Percentiles rank a stretch among this genome's conserved stretches.
Conservation (phyloP, 306 rosid genomes). For the Spatholobus suberectus region DNA sequence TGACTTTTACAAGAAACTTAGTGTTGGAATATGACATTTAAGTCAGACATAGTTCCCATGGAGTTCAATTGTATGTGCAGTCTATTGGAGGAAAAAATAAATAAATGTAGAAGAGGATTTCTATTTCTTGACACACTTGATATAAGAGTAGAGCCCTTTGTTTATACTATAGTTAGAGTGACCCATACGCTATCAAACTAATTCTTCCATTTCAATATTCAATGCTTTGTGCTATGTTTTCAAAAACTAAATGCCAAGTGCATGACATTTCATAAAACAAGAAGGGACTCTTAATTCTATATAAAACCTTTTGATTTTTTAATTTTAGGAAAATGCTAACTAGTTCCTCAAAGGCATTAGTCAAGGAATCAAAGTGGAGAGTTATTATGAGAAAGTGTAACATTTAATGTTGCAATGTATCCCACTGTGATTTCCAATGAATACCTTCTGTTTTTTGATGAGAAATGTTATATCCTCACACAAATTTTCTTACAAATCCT, state of each 20-base stretch:
- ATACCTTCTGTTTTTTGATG: not conserved
- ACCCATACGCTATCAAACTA: not conserved
- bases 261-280: not conserved
- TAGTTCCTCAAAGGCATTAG: not conserved
- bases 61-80: not conserved
- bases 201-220: not conserved
- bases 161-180: not conserved
- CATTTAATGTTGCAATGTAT: not conserved
- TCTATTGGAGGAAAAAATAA: not conserved
- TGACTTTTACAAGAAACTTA: conserved; percentile 13
- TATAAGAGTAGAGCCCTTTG: not conserved
- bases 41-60: conserved; percentile 21
- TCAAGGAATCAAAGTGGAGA: not conserved
- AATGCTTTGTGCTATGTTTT: not conserved
- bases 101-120: not conserved
- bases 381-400: not conserved
- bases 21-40: conserved; percentile 25
- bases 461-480: not conserved
- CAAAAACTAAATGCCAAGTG: not conserved
- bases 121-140: not conserved
- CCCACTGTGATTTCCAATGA: not conserved
- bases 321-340: not conserved
- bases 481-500: not conserved
- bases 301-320: not conserved
- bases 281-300: not conserved